Evolutionary conservation across 768 basidiomycete genomes (phyloP), one percentile per base, ranked within the genome.

Genomic region (Lactarius evosmus): DNA sequence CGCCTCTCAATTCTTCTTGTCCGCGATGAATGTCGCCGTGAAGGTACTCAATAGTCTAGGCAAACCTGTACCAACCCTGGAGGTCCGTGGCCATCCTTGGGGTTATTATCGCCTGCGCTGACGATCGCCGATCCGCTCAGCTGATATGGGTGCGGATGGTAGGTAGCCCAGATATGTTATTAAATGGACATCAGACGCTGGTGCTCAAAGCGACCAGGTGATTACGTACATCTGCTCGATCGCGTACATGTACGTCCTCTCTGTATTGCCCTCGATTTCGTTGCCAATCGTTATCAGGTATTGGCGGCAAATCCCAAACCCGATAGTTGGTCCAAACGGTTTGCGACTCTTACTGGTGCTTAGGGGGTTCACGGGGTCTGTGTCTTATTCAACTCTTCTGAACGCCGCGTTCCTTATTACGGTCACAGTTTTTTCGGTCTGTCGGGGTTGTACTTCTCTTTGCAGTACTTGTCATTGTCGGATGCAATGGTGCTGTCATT

Each of bases 401-500:
- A 22, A 40, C n/a, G 22, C 29, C 14, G 36, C n/a, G n/a, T 46
- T 40, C 1, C 30, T 57, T 50, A 57, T 57, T 5, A 3, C 2
- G 44, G 22, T 22, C 11, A 46, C 40, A 91, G 88, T 3, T 95
- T 92, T 72, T 81, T 91, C 58, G 87, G 86, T 7, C 75, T 92
- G 6, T 84, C 83, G 60, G 84, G 86, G 12, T 75, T 83, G 22
- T 89, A 88, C 72, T 88, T 83, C 69, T 84, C 89, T 1, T 75
- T 93, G 12, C 80, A 85, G 72, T 91, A 87, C 72, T 79, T 94
- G 3, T 88, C 89, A 0, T 78, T 95, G 0, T 87, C 88, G 1
- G 92, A 95, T 71, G 84, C 89, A 0, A 87, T 85, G 0, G 87
- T 89, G 4, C 75, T 95, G 53, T 85, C 85, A 0, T 95, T 94